phyloP scores from a whole-genome alignment of 169 alveolate genomes.

The Perkinsus marinus region DNA sequence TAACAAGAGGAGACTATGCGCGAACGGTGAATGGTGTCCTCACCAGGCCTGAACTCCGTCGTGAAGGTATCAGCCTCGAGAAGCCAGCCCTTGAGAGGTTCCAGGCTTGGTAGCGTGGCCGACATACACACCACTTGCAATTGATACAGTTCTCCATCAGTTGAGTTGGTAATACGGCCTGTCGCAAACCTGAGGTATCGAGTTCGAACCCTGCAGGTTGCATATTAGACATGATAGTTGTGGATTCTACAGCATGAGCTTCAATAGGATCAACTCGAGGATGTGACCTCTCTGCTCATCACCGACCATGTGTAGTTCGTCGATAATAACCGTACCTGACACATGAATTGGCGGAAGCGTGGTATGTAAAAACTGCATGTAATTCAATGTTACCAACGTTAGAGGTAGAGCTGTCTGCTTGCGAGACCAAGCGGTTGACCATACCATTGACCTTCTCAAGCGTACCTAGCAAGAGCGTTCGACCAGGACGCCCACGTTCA shows the following conservation, averaged over 20 bases:
- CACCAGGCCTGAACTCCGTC: conserved; percentile 36
- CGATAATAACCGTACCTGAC: conserved; percentile 30
- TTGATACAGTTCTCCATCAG: background rate
- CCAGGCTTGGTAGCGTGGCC: conserved; percentile 51
- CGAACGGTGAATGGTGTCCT: background rate
- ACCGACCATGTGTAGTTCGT: conserved; percentile 46
- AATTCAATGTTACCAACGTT: conserved; percentile 15
- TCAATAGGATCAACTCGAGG: conserved; percentile 43
- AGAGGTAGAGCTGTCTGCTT: background rate
- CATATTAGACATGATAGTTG: background rate
- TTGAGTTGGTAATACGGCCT: background rate
- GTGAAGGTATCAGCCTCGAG: conserved; percentile 35
- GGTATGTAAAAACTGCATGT: conserved; percentile 3
- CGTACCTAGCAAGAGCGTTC: conserved; percentile 34
- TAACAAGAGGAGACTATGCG: background rate
- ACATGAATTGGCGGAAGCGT: background rate
- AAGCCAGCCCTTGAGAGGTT: conserved; percentile 36
- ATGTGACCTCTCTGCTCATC: conserved; percentile 43
- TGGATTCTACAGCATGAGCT: conserved; percentile 16
- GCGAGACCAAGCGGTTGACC: conserved; percentile 12
- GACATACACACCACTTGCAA: conserved; percentile 45
- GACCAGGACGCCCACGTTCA: background rate
- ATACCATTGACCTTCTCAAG: conserved; percentile 45
- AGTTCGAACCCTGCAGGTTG: conserved; percentile 3
- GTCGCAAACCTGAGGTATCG: background rate